Conservation (phyloP, 805 yeast genomes). For the Wickerhamomyces xylosicus region DNA sequence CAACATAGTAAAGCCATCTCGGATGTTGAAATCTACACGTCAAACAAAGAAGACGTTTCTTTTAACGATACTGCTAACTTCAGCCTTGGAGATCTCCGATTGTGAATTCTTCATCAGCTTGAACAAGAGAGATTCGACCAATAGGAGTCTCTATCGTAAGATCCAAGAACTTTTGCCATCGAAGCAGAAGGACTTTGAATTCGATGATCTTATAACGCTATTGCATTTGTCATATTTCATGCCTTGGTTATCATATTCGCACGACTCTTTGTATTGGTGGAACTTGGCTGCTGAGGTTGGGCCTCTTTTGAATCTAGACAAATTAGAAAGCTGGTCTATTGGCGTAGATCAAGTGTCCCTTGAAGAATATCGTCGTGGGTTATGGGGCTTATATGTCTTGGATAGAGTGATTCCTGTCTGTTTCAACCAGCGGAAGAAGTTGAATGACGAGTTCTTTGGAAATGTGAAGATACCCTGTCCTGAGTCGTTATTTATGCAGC, state of each 20-base stretch:
- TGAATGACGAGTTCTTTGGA: conserved; percentile 22
- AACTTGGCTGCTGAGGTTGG: conserved; percentile 10
- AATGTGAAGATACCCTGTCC: conserved; percentile 24
- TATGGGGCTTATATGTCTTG: conserved; percentile 31
- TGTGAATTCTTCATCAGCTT: conserved; percentile 16
- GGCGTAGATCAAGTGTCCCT: conserved; percentile 18
- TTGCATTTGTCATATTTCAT: conserved; percentile 16
- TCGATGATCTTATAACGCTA: conserved; percentile 14
- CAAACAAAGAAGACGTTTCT: conserved; percentile 11
- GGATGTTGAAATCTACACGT: conserved; percentile 12
- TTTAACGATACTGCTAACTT: conserved; percentile 10
- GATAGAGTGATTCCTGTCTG: conserved; percentile 28
- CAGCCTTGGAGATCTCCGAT: conserved; percentile 15
- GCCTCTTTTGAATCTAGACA: conserved; percentile 3
- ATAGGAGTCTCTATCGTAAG: conserved; percentile 9
- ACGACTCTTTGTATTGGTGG: conserved; percentile 19
- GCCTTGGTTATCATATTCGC: conserved; percentile 18
- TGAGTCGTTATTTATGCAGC: conserved; percentile 23
- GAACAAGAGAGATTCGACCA: conserved; percentile 12
- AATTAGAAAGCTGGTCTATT: background rate
- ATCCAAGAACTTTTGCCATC: conserved; percentile 11
- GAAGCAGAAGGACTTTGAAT: conserved; percentile 3
- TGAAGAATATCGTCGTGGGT: conserved; percentile 29
- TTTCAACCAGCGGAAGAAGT: conserved; percentile 23
- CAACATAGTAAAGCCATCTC: conserved; percentile 12